Conservation (phyloP, 2,329 filamentous ascomycete species). For the Diaporthe caulivora region DNA sequence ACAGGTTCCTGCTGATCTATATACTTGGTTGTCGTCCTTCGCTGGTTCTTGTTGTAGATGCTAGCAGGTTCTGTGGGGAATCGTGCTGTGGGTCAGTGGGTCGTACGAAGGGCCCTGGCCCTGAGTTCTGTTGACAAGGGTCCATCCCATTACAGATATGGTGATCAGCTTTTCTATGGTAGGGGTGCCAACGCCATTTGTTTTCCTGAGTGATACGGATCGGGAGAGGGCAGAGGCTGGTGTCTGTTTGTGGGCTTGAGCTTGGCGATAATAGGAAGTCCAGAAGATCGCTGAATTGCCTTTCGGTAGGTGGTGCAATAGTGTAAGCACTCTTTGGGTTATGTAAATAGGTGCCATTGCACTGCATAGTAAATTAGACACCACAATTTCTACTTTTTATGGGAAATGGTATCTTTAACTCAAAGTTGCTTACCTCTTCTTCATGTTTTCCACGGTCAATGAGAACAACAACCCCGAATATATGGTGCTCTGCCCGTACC, state of each 20-base stretch:
- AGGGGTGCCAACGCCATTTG: conserved; percentile 17
- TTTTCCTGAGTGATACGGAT: conserved; percentile 4
- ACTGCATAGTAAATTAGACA: conserved; percentile 5
- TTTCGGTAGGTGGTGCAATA: conserved; percentile 14
- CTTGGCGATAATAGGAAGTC: background rate
- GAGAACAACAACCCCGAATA: conserved; percentile 18
- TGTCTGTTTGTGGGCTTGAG: background rate
- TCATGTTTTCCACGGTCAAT: conserved; percentile 23
- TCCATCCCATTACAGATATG: no score
- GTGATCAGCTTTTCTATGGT: background rate
- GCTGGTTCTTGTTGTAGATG: no score
- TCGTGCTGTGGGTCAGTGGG: no score
- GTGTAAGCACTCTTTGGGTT: conserved; percentile 7
- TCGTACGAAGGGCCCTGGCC: no score
- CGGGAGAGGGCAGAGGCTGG: conserved; percentile 1
- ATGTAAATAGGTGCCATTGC: conserved; percentile 11
- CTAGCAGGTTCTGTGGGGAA: no score
- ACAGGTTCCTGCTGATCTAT: no score
- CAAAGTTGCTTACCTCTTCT: conserved; percentile 5
- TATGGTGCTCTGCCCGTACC: conserved; percentile 7
- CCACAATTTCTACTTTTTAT: no score
- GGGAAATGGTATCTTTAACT: no score
- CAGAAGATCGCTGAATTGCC: conserved; percentile 7
- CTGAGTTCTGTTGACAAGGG: no score
- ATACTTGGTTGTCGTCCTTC: no score